Evolutionary conservation across 148 eudicot genomes (phyloP).

Genomic region (Amaranthus palmeri): DNA sequence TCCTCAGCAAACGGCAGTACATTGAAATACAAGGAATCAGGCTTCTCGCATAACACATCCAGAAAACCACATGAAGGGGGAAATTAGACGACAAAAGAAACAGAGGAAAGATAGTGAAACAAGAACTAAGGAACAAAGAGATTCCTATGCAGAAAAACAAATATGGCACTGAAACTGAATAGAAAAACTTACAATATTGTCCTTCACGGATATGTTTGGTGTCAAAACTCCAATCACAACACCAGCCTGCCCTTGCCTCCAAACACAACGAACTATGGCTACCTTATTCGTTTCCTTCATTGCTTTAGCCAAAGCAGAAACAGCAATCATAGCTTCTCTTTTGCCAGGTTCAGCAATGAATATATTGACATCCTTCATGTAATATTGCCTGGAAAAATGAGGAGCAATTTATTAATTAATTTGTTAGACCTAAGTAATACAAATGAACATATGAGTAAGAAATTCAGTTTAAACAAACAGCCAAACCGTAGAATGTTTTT

Average conservation of each 20-base stretch:
- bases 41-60: conserved; percentile 42
- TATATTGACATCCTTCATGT: conserved; percentile 86
- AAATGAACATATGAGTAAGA: neutral
- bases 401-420: neutral
- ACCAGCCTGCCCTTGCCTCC: conserved; percentile 90
- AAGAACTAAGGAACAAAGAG: neutral
- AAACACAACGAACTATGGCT: conserved; percentile 90
- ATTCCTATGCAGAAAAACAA: neutral
- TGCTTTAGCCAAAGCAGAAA: conserved; percentile 91
- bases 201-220: conserved; percentile 75
- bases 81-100: neutral
- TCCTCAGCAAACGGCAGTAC: conserved; percentile 96
- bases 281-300: conserved; percentile 92
- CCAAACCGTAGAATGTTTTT: conserved; percentile 77
- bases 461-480: conserved; percentile 14
- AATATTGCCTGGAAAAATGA: conserved; percentile 60
- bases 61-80: conserved; percentile 20
- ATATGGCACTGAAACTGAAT: neutral
- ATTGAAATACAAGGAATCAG: conserved; percentile 95
- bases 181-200: conserved; percentile 54
- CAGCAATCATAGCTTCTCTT: conserved; percentile 56
- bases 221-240: conserved; percentile 84
- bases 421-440: neutral
- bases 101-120: neutral
- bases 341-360: conserved; percentile 95